A percentile compares a stretch with the other conserved stretches of the same genome.
phyloP scores from a whole-genome alignment of 1,139 yeast species.

The Zygosaccharomyces pseudobailii region DNA sequence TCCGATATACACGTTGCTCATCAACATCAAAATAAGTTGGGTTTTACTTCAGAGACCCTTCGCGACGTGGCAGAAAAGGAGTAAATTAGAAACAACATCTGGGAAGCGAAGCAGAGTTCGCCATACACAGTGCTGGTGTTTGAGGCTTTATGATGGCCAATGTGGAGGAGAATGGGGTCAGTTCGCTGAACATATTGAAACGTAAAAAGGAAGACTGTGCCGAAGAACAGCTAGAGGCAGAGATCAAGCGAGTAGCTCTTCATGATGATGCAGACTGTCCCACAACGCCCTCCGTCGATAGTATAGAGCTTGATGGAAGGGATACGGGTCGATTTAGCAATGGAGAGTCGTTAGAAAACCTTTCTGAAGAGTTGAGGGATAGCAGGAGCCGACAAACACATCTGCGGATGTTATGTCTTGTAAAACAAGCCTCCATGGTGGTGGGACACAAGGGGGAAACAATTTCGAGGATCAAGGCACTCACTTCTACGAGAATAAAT shows the following conservation, averaged over 20 bases:
- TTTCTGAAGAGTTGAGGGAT: conserved; percentile 5
- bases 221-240: conserved; percentile 32
- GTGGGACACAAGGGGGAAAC: conserved; percentile 79
- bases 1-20: background rate
- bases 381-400: conserved; percentile 45
- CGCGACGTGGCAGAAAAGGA: conserved; percentile 10
- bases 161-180: conserved; percentile 10
- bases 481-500: conserved; percentile 62
- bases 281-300: conserved; percentile 1
- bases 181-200: conserved; percentile 44
- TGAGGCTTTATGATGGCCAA: conserved; percentile 6
- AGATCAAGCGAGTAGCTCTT: conserved; percentile 63
- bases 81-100: conserved; percentile 4
- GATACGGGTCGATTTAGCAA: conserved; percentile 2
- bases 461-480: conserved; percentile 60
- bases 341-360: conserved; percentile 1
- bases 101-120: background rate
- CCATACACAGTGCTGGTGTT: background rate
- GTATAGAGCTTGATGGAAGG: background rate
- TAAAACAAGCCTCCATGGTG: conserved; percentile 69
- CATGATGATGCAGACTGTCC: conserved; percentile 38
- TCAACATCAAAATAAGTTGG: background rate
- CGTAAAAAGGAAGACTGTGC: conserved; percentile 60
- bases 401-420: conserved; percentile 69
- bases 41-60: background rate